Conservation (phyloP, 768 basidiomycete species). For the Leucocoprinus leucothites region DNA sequence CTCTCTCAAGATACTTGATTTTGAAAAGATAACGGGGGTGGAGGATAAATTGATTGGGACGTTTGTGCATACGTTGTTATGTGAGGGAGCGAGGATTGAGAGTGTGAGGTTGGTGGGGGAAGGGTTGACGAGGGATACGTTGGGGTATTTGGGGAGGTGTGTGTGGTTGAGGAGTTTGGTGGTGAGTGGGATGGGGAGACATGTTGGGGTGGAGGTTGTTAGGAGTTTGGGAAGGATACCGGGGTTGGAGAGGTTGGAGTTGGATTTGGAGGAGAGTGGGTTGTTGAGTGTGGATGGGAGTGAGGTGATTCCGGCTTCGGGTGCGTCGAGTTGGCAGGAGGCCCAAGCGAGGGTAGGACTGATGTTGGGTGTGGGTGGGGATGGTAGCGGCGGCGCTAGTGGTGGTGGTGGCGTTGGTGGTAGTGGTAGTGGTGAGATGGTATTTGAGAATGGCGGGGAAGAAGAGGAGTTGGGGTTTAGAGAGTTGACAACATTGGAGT, state of each 20-base stretch:
- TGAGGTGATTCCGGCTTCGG: neutral
- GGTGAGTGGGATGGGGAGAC: constrained; percentile 24
- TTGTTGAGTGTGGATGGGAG: constrained; percentile 9
- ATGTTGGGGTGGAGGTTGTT: constrained; percentile 20
- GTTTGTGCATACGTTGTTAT: constrained; percentile 24
- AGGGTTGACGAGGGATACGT: constrained; percentile 24
- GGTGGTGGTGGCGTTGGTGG: too few relatives aligned
- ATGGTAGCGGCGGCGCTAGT: too few relatives aligned
- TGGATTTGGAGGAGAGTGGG: constrained; percentile 22
- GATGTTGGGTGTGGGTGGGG: too few relatives aligned
- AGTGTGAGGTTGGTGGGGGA: constrained; percentile 21
- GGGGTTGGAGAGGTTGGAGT: constrained; percentile 21
- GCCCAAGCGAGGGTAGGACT: neutral
- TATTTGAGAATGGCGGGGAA: neutral
- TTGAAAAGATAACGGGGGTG: constrained; percentile 25
- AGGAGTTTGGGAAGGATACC: constrained; percentile 22
- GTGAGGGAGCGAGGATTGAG: constrained; percentile 25
- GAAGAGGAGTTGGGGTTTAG: constrained; percentile 23
- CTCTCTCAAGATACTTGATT: constrained; percentile 24
- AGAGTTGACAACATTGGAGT: constrained; percentile 23
- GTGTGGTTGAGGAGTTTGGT: constrained; percentile 20
- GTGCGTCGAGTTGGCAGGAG: neutral
- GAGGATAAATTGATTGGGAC: constrained; percentile 33
- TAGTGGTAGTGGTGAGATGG: constrained; percentile 9
- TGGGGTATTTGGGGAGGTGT: constrained; percentile 21